phyloP scores from a whole-genome alignment of 2,329 filamentous ascomycete genomes.

The Colletotrichum magnum region DNA sequence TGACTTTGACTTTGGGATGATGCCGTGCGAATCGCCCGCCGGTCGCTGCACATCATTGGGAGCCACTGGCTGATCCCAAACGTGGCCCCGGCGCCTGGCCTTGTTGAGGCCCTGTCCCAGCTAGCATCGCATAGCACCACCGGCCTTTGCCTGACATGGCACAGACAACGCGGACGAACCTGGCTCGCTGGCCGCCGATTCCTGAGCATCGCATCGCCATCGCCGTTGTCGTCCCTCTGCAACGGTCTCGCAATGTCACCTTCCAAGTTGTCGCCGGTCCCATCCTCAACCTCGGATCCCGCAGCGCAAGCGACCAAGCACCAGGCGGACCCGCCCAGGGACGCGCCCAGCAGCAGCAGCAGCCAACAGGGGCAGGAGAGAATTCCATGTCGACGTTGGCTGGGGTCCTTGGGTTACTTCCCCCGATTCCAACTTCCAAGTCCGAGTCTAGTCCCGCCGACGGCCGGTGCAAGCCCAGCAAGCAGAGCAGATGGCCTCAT shows the following conservation, averaged over 20 bases:
- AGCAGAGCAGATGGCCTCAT: slow-evolving; percentile 32
- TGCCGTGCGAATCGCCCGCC: slow-evolving; percentile 40
- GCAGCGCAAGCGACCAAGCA: slow-evolving; percentile 33
- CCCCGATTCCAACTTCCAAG: slow-evolving; percentile 17
- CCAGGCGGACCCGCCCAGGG: background rate
- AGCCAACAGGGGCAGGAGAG: slow-evolving; percentile 40
- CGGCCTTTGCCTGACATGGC: slow-evolving; percentile 33
- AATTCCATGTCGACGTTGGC: slow-evolving; percentile 9
- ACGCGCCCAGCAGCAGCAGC: slow-evolving; percentile 49
- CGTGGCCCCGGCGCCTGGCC: slow-evolving; percentile 33
- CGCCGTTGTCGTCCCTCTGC: slow-evolving; percentile 20
- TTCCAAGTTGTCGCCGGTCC: slow-evolving; percentile 34
- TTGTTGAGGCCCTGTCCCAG: slow-evolving; percentile 25
- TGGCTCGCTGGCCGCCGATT: slow-evolving; percentile 6
- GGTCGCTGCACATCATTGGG: slow-evolving; percentile 40
- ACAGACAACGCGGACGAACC: slow-evolving; percentile 22
- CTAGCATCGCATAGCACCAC: slow-evolving; percentile 30
- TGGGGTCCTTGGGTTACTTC: background rate
- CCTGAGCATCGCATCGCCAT: background rate
- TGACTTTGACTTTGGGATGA: slow-evolving; percentile 25
- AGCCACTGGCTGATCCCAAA: slow-evolving; percentile 34
- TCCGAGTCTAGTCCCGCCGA: slow-evolving; percentile 20
- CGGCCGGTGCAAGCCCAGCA: slow-evolving; percentile 24
- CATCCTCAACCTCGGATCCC: slow-evolving; percentile 39
- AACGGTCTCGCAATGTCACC: slow-evolving; percentile 35